Base-by-base conservation (phyloP, 345 rosid species). In the Aurinia saxatilis region DNA sequence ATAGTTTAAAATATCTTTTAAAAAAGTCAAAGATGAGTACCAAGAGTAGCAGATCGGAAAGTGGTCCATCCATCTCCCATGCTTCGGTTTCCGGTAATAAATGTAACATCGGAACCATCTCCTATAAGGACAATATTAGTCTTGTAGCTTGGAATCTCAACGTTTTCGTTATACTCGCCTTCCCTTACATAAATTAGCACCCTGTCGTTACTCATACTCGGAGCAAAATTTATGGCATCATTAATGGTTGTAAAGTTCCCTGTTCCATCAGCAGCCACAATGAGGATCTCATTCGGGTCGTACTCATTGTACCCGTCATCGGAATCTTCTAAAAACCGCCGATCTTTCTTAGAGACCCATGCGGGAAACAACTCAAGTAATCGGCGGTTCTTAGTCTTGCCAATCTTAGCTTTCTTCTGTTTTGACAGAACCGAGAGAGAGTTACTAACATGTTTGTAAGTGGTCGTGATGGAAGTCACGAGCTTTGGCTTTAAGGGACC, bases 21-120 rank as follows among this genome's bases (percentile, higher is more conserved):
- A 36, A 27, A 6, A 33, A 15, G 23, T 16, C 12, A 42, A 25
- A 45, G 51, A 39, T 53, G 12, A 37, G 50, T 74, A 91, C 98
- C 96, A 27, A 91, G 75, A 54, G 95, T 86, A 30, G 98, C 98
- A 60, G 98, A 91, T 83, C 96, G 75, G 82, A 88, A 91, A 63
- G 96, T 88, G 64, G 98, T 91, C 95, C 96, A 83, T 16, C 91
- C 87, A 71, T 84, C 96, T 5, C 5, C 86, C 0, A 84, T 79
- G 48, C 87, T 91, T 67, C 95, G 69, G 49, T 67, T 79, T 1
- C 92, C 95, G 27, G 84, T 77, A 19, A 91, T 73, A 40, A 80
- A 59, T 6, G 98, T 86, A 60, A 69, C 74, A 55, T 79, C 84
- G 36, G 67, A 72, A 9, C 96, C 98, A 63, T 80, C 91, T 44